A percentile compares a stretch with the other conserved stretches of the same genome.
Evolutionary conservation across 2,329 filamentous ascomycete genomes (phyloP).

Genomic region (Colletotrichum sp.): DNA sequence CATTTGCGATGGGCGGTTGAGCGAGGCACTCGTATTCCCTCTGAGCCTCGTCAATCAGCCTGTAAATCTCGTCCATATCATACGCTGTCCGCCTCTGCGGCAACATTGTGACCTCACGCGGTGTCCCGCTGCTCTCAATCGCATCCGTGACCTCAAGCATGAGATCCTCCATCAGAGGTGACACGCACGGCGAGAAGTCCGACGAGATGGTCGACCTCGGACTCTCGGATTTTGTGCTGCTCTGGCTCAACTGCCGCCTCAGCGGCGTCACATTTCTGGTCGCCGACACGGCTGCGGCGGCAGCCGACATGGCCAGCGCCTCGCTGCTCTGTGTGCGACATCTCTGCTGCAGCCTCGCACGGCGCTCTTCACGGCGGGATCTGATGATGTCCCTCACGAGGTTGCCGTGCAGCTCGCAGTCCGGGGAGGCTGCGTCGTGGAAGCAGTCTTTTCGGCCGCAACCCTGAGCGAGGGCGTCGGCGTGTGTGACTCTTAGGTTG

Average conservation of each 20-base stretch:
- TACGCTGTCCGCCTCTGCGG: neutral
- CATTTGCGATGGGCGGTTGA: neutral
- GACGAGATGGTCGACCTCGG: conserved; percentile 1
- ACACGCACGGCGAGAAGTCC: conserved; percentile 12
- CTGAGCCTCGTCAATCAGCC: conserved; percentile 15
- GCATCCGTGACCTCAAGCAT: conserved; percentile 17
- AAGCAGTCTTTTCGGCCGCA: conserved; percentile 5
- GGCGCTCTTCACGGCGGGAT: conserved; percentile 5
- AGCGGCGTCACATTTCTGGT: conserved; percentile 14
- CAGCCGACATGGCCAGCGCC: neutral
- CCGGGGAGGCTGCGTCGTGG: neutral
- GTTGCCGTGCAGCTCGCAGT: conserved; percentile 8
- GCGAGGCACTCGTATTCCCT: conserved; percentile 12
- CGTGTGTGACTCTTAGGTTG: neutral
- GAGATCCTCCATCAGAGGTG: conserved; percentile 17
- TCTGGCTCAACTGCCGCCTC: conserved; percentile 9
- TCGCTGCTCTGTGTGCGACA: conserved; percentile 7
- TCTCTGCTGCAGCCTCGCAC: conserved; percentile 12
- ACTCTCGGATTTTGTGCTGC: conserved; percentile 11
- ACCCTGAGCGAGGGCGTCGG: neutral
- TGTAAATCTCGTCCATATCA: conserved; percentile 12
- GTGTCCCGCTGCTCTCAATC: conserved; percentile 8
- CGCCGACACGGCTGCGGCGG: neutral
- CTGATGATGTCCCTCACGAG: conserved; percentile 17
- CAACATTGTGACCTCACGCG: neutral